These are phyloP conservation scores for Euphorbia pulcherrima DNA, from an alignment of 345 rosid species.

Conservation along the genomic window DNA sequence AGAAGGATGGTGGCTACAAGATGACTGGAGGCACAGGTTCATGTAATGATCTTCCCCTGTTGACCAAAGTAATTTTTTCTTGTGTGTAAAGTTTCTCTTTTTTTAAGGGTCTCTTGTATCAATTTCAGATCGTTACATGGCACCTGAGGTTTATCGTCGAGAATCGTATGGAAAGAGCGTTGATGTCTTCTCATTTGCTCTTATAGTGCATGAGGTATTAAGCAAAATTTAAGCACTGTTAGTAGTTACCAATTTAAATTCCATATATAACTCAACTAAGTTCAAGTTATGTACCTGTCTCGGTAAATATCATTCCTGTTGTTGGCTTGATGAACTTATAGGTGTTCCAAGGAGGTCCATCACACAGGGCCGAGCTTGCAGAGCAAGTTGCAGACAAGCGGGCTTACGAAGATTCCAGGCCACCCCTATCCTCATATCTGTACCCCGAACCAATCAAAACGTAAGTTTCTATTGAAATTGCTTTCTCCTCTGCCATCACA, in stretches of 20 bases:
- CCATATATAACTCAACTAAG: no score
- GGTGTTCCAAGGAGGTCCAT: constrained; percentile 58
- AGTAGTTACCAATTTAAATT: no score
- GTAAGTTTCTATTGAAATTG: constrained; percentile 30
- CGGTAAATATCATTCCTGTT: background rate
- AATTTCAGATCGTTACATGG: constrained; percentile 62
- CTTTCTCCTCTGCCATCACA: constrained; percentile 3
- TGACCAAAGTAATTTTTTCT: constrained; percentile 5
- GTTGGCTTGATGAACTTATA: constrained; percentile 17
- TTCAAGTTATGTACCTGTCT: background rate
- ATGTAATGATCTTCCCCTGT: constrained; percentile 31
- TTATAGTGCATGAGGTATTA: constrained; percentile 58
- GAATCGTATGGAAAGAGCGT: constrained; percentile 66
- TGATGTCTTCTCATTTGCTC: constrained; percentile 61
- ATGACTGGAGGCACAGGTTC: constrained; percentile 67
- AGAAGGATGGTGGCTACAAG: constrained; percentile 54
- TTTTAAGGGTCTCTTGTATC: background rate
- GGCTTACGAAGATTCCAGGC: constrained; percentile 58
- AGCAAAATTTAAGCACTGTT: background rate
- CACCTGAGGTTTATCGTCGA: constrained; percentile 65
- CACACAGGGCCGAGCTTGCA: constrained; percentile 39
- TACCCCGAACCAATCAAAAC: constrained; percentile 47
- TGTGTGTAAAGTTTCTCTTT: background rate
- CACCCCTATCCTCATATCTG: constrained; percentile 40
- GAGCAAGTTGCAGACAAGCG: constrained; percentile 59